Base-by-base conservation (phyloP, 2,329 filamentous ascomycete genomes). In the Neopestalotiopsis rosae region DNA sequence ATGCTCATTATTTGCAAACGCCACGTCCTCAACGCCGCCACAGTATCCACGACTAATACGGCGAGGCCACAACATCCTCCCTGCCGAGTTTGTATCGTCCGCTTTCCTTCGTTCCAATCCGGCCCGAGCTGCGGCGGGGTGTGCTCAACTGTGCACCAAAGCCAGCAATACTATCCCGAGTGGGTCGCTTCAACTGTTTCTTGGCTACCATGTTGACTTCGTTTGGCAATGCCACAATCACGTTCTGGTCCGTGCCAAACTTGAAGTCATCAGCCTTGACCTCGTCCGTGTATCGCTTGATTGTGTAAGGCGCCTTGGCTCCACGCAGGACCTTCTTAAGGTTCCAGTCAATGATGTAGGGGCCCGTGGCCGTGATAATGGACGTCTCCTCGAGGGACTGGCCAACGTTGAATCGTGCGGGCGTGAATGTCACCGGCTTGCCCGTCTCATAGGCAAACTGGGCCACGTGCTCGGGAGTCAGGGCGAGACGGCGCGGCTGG, bases 221-320 rank as follows among this genome's bases (percentile, higher is more conserved):
- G 78, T 99, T 97, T 2, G 96, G 95, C 72, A 99, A 84, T 0
- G 96, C 96, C 45, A 99, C 95, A 76, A 99, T 97, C 75, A 99
- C 94, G 76, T 98, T 98, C 88, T 97, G 97, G 81, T 99, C 96
- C 5, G 92, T 95, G 61, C 95, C 95, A 77, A 94, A 99, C 76
- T 96, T 94, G 90, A 99, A 99, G 80, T 99, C 97, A 80, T 99
- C 96, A 4, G 96, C 96, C 86, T 97, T 98, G 78, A 99, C 94
- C 72, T 97, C 92, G 76, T 99, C 96, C 0, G 90, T 88, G 79
- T 99, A 99, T 17, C 96, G 92, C 86, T 98, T 98, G 86, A 99
- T 98, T 74, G 91, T 93, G 83, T 99, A 99, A 0, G 95, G 92
- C 69, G 96, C 92, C 81, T 95, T 96, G 72, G 88, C 88, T 66